Percentiles rank a stretch among this genome's conserved stretches.
Evolutionary conservation across 1,284 basidiomycete genomes (phyloP).

Genomic region (Omphalotus olearius): DNA sequence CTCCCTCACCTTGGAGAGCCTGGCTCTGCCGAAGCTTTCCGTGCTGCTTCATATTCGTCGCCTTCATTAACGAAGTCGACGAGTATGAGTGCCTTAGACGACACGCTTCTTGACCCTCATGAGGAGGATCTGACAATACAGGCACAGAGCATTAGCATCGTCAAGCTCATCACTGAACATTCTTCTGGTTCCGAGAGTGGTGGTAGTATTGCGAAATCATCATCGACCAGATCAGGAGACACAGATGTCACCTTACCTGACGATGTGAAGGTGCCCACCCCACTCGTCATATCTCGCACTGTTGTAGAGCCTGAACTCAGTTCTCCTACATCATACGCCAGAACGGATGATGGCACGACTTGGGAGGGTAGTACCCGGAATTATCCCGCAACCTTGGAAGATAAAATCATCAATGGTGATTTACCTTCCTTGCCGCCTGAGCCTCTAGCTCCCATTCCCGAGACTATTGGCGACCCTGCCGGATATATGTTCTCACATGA

Average conservation of each 20-base stretch:
- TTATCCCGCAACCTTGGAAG: slow-evolving; percentile 36
- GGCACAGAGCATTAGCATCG: slow-evolving; percentile 26
- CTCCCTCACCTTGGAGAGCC: slow-evolving; percentile 47
- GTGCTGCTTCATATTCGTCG: slow-evolving; percentile 11
- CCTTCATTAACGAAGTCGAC: slow-evolving; percentile 29
- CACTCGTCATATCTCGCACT: slow-evolving; percentile 24
- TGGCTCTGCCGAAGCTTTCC: slow-evolving; percentile 22
- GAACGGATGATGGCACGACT: slow-evolving; percentile 48
- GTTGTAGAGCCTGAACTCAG: slow-evolving; percentile 37
- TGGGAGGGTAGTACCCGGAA: slow-evolving; percentile 47
- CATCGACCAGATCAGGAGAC: slow-evolving; percentile 38
- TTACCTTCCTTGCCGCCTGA: slow-evolving; percentile 47
- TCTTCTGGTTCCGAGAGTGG: slow-evolving; percentile 39
- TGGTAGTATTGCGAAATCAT: slow-evolving; percentile 36
- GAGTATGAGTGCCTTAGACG: slow-evolving; percentile 31
- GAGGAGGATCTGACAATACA: slow-evolving; percentile 59
- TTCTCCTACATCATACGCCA: slow-evolving; percentile 46
- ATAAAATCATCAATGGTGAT: slow-evolving; percentile 51
- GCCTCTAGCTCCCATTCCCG: slow-evolving; percentile 26
- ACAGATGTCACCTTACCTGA: slow-evolving; percentile 45
- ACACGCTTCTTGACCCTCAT: slow-evolving; percentile 27
- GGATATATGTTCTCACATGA: slow-evolving; percentile 66
- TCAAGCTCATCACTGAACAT: slow-evolving; percentile 10
- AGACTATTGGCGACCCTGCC: slow-evolving; percentile 38
- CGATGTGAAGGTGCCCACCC: slow-evolving; percentile 31